Base-by-base conservation (phyloP, 1,139 yeast species). In the Blastobotrys raffinosifermentans region DNA sequence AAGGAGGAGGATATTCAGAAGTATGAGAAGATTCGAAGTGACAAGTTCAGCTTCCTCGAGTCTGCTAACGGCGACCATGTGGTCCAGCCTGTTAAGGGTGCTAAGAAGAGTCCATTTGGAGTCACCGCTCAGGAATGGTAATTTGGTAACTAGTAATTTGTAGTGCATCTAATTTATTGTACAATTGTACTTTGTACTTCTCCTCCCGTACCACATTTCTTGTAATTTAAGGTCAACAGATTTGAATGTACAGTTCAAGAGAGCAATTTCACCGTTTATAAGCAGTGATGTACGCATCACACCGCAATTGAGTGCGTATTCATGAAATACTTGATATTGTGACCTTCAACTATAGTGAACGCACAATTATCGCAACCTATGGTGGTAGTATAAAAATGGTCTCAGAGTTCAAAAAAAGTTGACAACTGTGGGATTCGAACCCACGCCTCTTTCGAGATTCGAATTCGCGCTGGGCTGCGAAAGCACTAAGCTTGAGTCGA, bases 1-100 rank as follows among this genome's bases (percentile, higher is more conserved):
- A 87, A 87, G 67, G 96, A 85, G 65, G 75, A 76, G 39, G 76
- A 58, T 61, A 91, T 91, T 50, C 45, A 63, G 40, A 72, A 77
- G 51, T 91, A 78, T 58, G 98, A 91, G 69, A 73, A 66, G 22
- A 64, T 66, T 48, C 84, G 98, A 72, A 79, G 74, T 60, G 78
- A 72, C 41, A 77, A 69, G 58, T 91, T 83, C 62, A 85, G 96
- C 11, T 91, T 93, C 76, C 75, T 87, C 57, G 97, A 91, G 67
- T 87, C 87, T 51, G 93, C n/a, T 29, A 73, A 85, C 15, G 73
- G 71, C 25, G 36, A 39, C 4, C 40, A 48, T 46, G 66, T 80
- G 45, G 61, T 80, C 38, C 74, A 74, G 54, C 91, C 93, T 22
- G 72, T 77, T 34, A 70, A 60, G 50, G 89, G 91, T 32, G 60